phyloP scores from a whole-genome alignment of 1,284 basidiomycete species.

The Trichosporon ovoides region DNA sequence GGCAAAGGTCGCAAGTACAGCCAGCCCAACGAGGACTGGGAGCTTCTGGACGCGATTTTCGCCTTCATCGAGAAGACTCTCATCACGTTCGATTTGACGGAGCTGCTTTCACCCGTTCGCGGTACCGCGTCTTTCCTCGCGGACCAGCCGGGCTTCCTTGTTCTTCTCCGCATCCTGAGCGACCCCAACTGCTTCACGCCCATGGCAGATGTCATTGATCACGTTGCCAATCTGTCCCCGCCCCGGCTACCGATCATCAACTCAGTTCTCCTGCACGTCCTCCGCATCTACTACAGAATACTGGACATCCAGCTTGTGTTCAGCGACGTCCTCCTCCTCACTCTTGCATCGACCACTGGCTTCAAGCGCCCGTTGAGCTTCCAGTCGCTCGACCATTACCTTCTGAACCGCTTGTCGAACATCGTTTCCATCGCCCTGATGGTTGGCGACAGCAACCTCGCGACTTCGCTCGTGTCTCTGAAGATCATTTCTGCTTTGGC shows the following conservation, averaged over 20 bases:
- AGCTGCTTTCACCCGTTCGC: conserved; percentile 33
- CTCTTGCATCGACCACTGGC: conserved; percentile 57
- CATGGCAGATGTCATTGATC: conserved; percentile 51
- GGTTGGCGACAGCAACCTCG: conserved; percentile 66
- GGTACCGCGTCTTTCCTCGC: conserved; percentile 35
- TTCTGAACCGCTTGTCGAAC: conserved; percentile 66
- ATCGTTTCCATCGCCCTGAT: conserved; percentile 81
- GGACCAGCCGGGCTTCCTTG: conserved; percentile 80
- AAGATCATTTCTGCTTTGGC: conserved; percentile 70
- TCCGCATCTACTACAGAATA: conserved; percentile 76
- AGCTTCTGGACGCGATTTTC: conserved; percentile 75
- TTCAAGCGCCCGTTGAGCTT: conserved; percentile 39
- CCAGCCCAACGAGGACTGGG: conserved; percentile 69
- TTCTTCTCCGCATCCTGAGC: conserved; percentile 74
- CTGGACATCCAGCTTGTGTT: conserved; percentile 84
- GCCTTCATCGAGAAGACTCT: conserved; percentile 79
- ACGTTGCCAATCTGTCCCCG: conserved; percentile 46
- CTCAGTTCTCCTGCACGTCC: conserved; percentile 68
- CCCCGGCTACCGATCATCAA: conserved; percentile 52
- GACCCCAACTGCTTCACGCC: conserved; percentile 56
- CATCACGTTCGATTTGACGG: conserved; percentile 70
- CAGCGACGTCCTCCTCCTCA: conserved; percentile 77
- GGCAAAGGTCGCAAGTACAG: conserved; percentile 59
- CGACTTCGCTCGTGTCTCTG: conserved; percentile 71
- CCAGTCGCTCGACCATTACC: conserved; percentile 64